Conservation (phyloP, 345 rosid species). For the Hibiscus tridactylites region DNA sequence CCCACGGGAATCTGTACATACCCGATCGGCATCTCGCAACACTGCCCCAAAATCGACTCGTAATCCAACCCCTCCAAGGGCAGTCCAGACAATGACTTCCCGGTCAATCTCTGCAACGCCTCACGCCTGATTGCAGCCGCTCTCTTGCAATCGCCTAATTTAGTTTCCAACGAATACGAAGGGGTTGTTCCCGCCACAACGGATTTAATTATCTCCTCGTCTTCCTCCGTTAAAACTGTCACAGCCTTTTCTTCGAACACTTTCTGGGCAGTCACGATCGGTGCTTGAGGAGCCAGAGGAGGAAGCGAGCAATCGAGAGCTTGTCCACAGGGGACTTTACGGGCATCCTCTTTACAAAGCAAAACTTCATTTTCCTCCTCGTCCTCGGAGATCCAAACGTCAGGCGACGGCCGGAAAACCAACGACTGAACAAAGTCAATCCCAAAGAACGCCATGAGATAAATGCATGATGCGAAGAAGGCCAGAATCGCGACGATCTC, state of each 20-base stretch:
- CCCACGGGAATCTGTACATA: conserved; percentile 75
- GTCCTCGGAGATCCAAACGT: conserved; percentile 43
- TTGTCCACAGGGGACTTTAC: conserved; percentile 40
- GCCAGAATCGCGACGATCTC: conserved; percentile 53
- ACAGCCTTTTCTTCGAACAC: conserved; percentile 13
- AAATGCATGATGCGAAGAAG: conserved; percentile 44
- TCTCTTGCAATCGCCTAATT: conserved; percentile 54
- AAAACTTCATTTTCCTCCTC: conserved; percentile 24
- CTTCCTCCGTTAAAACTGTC: conserved; percentile 26
- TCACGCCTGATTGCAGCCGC: conserved; percentile 55
- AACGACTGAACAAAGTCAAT: conserved; percentile 57
- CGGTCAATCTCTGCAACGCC: conserved; percentile 48
- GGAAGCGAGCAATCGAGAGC: conserved; percentile 33
- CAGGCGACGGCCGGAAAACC: conserved; percentile 38
- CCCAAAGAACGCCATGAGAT: conserved; percentile 59
- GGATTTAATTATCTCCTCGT: conserved; percentile 44
- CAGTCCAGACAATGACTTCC: conserved; percentile 45
- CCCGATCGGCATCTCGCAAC: conserved; percentile 76
- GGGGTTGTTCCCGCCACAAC: conserved; percentile 45
- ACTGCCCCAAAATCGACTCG: conserved; percentile 60
- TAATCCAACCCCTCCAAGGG: conserved; percentile 67
- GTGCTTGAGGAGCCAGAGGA: conserved; percentile 1
- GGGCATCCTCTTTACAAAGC: conserved; percentile 28
- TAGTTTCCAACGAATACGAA: conserved; percentile 50
- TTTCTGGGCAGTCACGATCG: not conserved